phyloP scores from a whole-genome alignment of 495 filamentous ascomycete genomes.

The Aspergillus egyptiacus region DNA sequence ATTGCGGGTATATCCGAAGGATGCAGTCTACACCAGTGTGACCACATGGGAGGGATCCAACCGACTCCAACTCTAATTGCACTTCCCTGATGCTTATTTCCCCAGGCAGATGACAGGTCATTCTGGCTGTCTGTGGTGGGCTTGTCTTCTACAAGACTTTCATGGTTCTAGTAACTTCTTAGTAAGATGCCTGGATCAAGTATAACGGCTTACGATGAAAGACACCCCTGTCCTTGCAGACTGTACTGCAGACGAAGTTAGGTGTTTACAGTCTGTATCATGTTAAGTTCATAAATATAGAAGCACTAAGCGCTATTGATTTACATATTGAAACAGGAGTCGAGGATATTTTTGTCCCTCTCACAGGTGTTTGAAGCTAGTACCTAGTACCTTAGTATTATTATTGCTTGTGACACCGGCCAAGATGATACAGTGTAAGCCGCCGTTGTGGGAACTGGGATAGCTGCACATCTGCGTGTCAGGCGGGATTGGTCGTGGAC shows the following conservation, averaged over 20 bases:
- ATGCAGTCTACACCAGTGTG: neutral
- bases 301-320: neutral
- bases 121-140: neutral
- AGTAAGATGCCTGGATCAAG: neutral
- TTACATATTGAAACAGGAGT: too few relatives aligned
- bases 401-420: neutral
- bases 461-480: too few relatives aligned
- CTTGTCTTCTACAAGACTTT: neutral
- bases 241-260: too few relatives aligned
- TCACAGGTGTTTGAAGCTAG: neutral
- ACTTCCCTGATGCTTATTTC: conserved; percentile 11
- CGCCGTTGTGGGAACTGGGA: neutral
- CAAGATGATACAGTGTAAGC: too few relatives aligned
- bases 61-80: conserved; percentile 7
- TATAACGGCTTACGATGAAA: too few relatives aligned
- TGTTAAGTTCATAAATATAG: neutral
- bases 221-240: too few relatives aligned
- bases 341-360: neutral
- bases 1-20: neutral
- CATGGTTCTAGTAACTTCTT: too few relatives aligned
- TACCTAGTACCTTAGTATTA: too few relatives aligned
- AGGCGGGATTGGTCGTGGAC: too few relatives aligned
- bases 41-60: conserved; percentile 1
- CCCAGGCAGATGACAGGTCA: neutral
- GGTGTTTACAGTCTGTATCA: too few relatives aligned